phyloP scores from a whole-genome alignment of 805 yeast genomes.

The Debaryomyces maramus region DNA sequence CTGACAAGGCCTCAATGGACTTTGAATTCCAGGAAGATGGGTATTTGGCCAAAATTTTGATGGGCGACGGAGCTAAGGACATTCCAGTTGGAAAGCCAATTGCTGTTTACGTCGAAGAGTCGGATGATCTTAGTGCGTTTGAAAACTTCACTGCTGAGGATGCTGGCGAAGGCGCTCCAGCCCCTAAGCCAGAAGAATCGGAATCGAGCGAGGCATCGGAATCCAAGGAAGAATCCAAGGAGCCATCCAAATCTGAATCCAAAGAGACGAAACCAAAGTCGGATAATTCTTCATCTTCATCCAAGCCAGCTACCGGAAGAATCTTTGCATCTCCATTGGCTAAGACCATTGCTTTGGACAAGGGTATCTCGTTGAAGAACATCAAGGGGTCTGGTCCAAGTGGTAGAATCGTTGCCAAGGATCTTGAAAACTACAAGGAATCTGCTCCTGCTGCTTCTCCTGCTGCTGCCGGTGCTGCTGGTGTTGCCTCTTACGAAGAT shows the following conservation, averaged over 20 bases:
- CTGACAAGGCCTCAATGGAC: slow-evolving; percentile 98
- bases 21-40: slow-evolving; percentile 98
- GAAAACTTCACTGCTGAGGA: slow-evolving; percentile 81
- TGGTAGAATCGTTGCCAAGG: slow-evolving; percentile 91
- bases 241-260: slow-evolving; percentile 29
- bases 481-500: slow-evolving; percentile 68
- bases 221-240: slow-evolving; percentile 18
- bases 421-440: slow-evolving; percentile 72
- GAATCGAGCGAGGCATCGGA: slow-evolving; percentile 33
- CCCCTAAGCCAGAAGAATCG: slow-evolving; percentile 37
- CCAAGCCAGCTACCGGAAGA: slow-evolving; percentile 55
- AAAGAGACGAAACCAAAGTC: slow-evolving; percentile 26
- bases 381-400: slow-evolving; percentile 92
- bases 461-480: slow-evolving; percentile 44
- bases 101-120: slow-evolving; percentile 92
- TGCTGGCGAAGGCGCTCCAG: slow-evolving; percentile 55
- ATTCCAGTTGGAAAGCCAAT: slow-evolving; percentile 93
- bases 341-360: slow-evolving; percentile 86
- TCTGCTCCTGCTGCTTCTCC: slow-evolving; percentile 43
- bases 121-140: slow-evolving; percentile 82
- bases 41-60: slow-evolving; percentile 79
- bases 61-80: slow-evolving; percentile 84
- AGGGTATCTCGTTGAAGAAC: slow-evolving; percentile 82
- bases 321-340: slow-evolving; percentile 95
- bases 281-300: slow-evolving; percentile 31